Base-by-base conservation (phyloP, 1,284 basidiomycete species). In the Trichosporon sp. region DNA sequence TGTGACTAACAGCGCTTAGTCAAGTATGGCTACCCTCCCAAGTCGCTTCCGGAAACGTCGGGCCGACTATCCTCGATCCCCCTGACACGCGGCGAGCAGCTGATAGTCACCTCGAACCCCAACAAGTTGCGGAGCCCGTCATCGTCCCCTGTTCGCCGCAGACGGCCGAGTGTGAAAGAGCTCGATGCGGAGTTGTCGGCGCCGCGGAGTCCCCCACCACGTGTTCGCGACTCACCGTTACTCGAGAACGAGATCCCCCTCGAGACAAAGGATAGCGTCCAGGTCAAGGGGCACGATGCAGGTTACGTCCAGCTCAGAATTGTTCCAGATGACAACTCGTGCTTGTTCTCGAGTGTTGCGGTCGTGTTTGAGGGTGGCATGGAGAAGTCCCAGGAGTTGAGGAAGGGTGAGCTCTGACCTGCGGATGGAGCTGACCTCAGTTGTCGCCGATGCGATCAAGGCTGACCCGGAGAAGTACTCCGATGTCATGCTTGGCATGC, bases 271-370 rank as follows among this genome's bases (percentile, higher is more conserved):
- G 75, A 80, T 14, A 76, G 75, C 35, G 76, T 83, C 6, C 68
- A 75, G 37, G 48, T 83, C 43, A 83, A 81, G 37, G 80, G 84
- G 51, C 86, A 87, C 64, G 80, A 82, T 66, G 89, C 89, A 1
- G 82, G 80, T 8, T 80, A 64, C 46, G 73, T 80, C 19, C 72
- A 76, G 61, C 75, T 82, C n/a, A 73, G 93, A 88, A 87, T 94
- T 69, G 92, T 96, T 8, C 94, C 93, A 12, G 94, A 96, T 78
- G 93, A 96, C 83, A 97, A 96, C 77, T 92, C 93, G 2, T 98
- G 95, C 82, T 85, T 98, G 46, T 98, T 97, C 85, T 91, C 91
- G 4, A 90, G 93, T 1, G 86, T 94, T 43, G 92, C 91, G 4
- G 86, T 96, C 56, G 86, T 96, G 3, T 93, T 97, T 77, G 90